Conservation (phyloP, 148 eudicot genomes). For the Simmondsia chinensis region DNA sequence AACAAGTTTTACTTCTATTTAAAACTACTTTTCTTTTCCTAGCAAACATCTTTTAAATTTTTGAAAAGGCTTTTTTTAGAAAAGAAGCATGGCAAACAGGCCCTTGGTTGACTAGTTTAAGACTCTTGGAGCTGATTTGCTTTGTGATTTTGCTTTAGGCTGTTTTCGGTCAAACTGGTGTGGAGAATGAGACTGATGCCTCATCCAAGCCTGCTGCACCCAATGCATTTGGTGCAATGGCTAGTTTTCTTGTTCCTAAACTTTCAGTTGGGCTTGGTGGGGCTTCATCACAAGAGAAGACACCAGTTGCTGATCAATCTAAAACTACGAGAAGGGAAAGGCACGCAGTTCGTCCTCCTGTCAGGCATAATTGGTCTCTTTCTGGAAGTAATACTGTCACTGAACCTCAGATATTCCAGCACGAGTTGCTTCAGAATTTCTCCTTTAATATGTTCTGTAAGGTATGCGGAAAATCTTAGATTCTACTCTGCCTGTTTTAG, state of each 20-base stretch:
- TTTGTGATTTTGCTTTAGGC: constrained; percentile 32
- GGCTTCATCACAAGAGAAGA: constrained; percentile 54
- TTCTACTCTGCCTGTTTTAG: too few species aligned
- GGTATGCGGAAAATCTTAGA: constrained; percentile 30
- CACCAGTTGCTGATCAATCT: constrained; percentile 47
- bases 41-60: too few species aligned
- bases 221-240: constrained; percentile 95
- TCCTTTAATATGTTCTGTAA: constrained; percentile 94
- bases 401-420: constrained; percentile 92
- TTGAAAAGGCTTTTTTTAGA: too few species aligned
- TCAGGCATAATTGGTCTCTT: constrained; percentile 88
- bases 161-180: constrained; percentile 69
- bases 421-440: constrained; percentile 94
- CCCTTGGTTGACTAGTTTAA: too few species aligned
- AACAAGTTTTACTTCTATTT: too few species aligned
- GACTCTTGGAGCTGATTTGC: too few species aligned
- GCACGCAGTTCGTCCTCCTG: constrained; percentile 95
- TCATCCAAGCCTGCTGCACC: constrained; percentile 48
- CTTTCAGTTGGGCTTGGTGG: constrained; percentile 67
- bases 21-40: too few species aligned
- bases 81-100: too few species aligned
- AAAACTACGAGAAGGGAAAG: constrained; percentile 62
- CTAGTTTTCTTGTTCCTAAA: constrained; percentile 94
- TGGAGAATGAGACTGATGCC: constrained; percentile 46
- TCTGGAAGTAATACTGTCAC: constrained; percentile 36